Evolutionary conservation across 106 monocot species (phyloP), one percentile per base, ranked within the genome.

Genomic region (Chionographis japonica): DNA sequence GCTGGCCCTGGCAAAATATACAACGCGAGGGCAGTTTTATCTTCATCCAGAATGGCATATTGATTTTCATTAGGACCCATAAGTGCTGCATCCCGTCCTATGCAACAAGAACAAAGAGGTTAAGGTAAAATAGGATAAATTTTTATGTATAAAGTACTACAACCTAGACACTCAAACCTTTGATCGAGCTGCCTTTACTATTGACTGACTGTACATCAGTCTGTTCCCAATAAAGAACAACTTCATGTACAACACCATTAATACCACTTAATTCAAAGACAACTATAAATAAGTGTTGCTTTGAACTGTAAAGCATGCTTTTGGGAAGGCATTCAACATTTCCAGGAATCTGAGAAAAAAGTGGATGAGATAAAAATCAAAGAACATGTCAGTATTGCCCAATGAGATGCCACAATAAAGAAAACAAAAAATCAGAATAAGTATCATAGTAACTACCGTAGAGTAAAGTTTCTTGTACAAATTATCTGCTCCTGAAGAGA

Each of bases 171-270:
- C 41, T 35, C 17, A 56, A 68, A 93, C 97, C 97, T 98, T 83
- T 93, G 56, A 92, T 4, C 55, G 86, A 80, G 60, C 68, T 87
- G 80, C 87, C 89, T 85, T 93, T 92, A 66, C 66, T 85, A 61
- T 93, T 90, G 40, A 82, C 83, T 50, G 85, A 59, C 50, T 90
- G 90, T 27, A 56, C 10, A 77, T 98, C 90, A 50, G 85, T 85
- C 65, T 90, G 93, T 63, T 98, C 97, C 97, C 87, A 81, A 37
- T 98, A 92, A 78, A 92, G 81, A 75, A 98, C 88, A 65, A 93
- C 93, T 85, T 98, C 92, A 79, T 85, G 97, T 0, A 85, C 17
- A 50, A 78, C 66, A 77, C 89, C 79, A 64, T 63, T 87, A 27
- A 77, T 58, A 52, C 85, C 84, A 80, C 72, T 79, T 60, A 93